A percentile compares a stretch with the other conserved stretches of the same genome.
Evolutionary conservation across 768 basidiomycete genomes (phyloP).

Genomic region (Rossbeevera mucosa): DNA sequence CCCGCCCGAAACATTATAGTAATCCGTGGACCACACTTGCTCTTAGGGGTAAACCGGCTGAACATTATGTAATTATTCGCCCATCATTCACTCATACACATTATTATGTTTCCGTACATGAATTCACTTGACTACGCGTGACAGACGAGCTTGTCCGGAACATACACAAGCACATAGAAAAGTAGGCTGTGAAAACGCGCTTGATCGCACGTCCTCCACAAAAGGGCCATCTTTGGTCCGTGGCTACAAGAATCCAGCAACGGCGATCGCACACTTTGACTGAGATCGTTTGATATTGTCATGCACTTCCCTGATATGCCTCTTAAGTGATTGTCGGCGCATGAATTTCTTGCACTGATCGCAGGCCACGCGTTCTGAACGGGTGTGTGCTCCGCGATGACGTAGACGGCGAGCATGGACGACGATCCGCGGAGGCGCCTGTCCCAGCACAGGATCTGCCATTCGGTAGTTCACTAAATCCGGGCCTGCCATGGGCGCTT

Average conservation of each 20-base stretch:
- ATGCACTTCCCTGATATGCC: constrained; percentile 22
- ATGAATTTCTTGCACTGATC: constrained; percentile 12
- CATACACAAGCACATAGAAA: background rate
- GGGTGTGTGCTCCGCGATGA: background rate
- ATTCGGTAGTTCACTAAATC: background rate
- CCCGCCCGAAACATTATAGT: constrained; percentile 1
- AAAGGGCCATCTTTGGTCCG: background rate
- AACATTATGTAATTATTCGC: background rate
- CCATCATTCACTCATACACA: background rate
- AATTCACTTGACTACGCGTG: background rate
- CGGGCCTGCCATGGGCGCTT: background rate
- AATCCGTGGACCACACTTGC: background rate
- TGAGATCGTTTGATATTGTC: constrained; percentile 13
- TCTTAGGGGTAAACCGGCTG: background rate
- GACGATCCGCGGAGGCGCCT: background rate
- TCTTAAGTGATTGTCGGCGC: constrained; percentile 14
- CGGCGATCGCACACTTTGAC: background rate
- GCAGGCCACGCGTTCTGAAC: background rate
- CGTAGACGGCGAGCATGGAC: background rate
- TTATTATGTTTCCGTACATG: background rate
- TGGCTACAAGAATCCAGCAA: background rate
- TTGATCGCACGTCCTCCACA: constrained; percentile 4
- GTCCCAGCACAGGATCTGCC: constrained; percentile 5
- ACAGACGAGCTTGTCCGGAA: background rate
- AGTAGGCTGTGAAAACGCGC: background rate